Percentiles rank a stretch among this genome's conserved stretches.
These are phyloP conservation scores for Fusarium xylarioides DNA, from an alignment of 2,329 filamentous ascomycete genomes.

Conservation along the genomic window DNA sequence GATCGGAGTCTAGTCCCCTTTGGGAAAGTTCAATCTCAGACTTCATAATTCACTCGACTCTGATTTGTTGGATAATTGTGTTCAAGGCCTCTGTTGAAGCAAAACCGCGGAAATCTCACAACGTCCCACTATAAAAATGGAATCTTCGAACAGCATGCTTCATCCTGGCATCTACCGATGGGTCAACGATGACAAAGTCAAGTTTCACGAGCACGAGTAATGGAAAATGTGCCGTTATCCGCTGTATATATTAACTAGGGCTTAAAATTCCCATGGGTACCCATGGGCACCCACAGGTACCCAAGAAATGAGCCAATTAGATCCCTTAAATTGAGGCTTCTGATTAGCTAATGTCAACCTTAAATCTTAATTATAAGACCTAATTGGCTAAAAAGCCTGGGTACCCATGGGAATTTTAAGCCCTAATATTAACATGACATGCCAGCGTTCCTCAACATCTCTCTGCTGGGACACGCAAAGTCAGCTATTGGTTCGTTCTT, in stretches of 20 bases:
- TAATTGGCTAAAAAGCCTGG: too few relatives aligned
- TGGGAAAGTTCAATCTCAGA: not conserved
- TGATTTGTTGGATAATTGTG: not conserved
- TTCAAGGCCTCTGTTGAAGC: not conserved
- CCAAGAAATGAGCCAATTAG: too few relatives aligned
- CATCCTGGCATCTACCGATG: not conserved
- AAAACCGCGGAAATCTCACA: conserved; percentile 1
- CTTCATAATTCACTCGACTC: not conserved
- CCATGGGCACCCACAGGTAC: too few relatives aligned
- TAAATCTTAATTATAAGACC: too few relatives aligned
- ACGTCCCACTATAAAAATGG: not conserved
- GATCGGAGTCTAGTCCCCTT: not conserved
- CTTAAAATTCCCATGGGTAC: too few relatives aligned
- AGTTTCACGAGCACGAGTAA: not conserved
- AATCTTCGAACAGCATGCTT: not conserved
- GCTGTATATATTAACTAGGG: not conserved
- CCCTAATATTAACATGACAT: not conserved
- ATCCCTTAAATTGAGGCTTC: too few relatives aligned
- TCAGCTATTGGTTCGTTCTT: too few relatives aligned
- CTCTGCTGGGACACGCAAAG: too few relatives aligned
- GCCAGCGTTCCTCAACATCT: not conserved
- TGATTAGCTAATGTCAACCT: too few relatives aligned
- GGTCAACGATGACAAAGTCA: not conserved
- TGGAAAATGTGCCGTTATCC: not conserved
- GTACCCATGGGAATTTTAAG: too few relatives aligned